Percentiles rank a stretch among this genome's conserved stretches.
Evolutionary conservation across 345 rosid species (phyloP).

Genomic region (Salix caprea): DNA sequence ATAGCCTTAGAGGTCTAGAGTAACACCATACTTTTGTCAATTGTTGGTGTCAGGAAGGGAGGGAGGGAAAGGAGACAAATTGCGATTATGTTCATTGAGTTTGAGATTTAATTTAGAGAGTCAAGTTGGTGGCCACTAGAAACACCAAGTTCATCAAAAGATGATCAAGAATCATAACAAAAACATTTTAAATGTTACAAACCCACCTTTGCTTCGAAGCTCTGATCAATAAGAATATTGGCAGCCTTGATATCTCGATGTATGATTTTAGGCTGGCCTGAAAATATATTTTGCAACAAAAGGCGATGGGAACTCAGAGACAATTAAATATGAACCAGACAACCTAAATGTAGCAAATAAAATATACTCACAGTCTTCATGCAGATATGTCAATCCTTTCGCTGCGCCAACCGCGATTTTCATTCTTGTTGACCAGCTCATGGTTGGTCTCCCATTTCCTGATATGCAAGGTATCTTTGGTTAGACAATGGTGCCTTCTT

Average conservation of each 20-base stretch:
- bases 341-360: neutral
- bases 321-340: neutral
- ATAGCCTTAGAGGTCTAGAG: neutral
- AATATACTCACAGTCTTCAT: slow-evolving; percentile 24
- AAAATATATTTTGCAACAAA: neutral
- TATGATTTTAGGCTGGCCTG: slow-evolving; percentile 31
- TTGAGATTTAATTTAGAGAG: neutral
- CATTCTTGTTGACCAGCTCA: slow-evolving; percentile 20
- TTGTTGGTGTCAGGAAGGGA: neutral
- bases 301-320: neutral
- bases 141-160: neutral
- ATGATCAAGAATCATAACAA: neutral
- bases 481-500: slow-evolving; percentile 8
- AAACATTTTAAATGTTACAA: neutral
- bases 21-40: neutral
- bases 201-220: slow-evolving; percentile 27
- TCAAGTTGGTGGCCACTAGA: neutral
- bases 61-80: neutral
- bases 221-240: slow-evolving; percentile 27
- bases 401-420: slow-evolving; percentile 20
- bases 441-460: slow-evolving; percentile 53
- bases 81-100: neutral
- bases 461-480: slow-evolving; percentile 7
- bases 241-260: slow-evolving; percentile 30
- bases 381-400: slow-evolving; percentile 23